phyloP scores from a whole-genome alignment of 768 basidiomycete genomes.

The Tricholoma saponaceum region DNA sequence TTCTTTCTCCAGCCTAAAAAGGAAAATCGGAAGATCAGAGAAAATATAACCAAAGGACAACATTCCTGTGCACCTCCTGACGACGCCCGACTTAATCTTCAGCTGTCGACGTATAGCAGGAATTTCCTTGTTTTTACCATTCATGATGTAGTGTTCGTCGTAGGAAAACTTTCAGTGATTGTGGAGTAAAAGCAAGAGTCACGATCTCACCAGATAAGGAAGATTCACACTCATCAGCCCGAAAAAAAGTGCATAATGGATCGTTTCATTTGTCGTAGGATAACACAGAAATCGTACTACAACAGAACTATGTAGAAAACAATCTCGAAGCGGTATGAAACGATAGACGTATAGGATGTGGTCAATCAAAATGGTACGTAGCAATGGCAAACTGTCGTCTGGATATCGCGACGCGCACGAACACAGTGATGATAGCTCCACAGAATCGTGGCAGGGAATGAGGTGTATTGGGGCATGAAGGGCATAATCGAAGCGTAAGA shows the following conservation, averaged over 20 bases:
- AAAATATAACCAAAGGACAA: constrained; percentile 8
- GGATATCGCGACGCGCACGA: constrained; percentile 10
- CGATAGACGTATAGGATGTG: constrained; percentile 9
- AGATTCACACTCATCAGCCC: background rate
- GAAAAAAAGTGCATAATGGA: background rate
- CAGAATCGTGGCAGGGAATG: constrained; percentile 14
- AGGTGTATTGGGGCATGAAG: constrained; percentile 18
- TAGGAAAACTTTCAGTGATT: constrained; percentile 2
- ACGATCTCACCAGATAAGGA: constrained; percentile 1
- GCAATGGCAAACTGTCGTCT: constrained; percentile 7
- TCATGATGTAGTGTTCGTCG: constrained; percentile 32
- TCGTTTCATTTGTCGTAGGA: constrained; percentile 38
- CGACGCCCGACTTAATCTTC: constrained; percentile 70
- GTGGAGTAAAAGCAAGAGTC: constrained; percentile 1
- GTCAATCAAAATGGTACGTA: constrained; percentile 8
- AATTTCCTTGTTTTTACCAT: constrained; percentile 25
- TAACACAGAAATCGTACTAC: constrained; percentile 43
- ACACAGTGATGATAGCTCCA: constrained; percentile 11
- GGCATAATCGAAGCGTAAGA: constrained; percentile 22
- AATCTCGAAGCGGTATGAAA: constrained; percentile 25
- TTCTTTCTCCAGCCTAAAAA: constrained; percentile 63
- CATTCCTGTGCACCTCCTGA: constrained; percentile 55
- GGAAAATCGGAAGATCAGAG: constrained; percentile 2
- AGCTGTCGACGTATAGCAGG: constrained; percentile 58
- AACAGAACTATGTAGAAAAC: constrained; percentile 33